These are phyloP conservation scores for Trichopus zeylanicus DNA, from an alignment of 116 monocot species.

Conservation along the genomic window DNA sequence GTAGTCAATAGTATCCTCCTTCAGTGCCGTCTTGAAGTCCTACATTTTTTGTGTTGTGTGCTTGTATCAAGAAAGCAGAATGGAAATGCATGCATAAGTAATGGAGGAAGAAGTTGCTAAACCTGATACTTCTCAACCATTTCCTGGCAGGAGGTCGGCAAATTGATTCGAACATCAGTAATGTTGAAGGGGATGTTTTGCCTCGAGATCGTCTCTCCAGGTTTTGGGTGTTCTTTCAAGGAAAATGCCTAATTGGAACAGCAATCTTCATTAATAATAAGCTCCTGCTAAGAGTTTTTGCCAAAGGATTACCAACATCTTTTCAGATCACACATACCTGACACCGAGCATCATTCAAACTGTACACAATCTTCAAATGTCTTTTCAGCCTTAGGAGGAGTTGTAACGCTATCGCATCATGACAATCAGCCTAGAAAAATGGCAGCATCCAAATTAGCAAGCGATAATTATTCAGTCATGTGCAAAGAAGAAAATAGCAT, in stretches of 20 bases:
- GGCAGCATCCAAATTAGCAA: background rate
- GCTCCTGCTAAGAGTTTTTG: background rate
- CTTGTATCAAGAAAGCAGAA: background rate
- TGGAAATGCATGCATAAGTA: too few relatives aligned
- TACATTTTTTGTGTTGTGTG: constrained; percentile 6
- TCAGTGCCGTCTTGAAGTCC: constrained; percentile 76
- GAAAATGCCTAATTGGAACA: constrained; percentile 68
- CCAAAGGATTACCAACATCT: background rate
- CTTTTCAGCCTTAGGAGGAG: constrained; percentile 91
- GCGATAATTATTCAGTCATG: background rate
- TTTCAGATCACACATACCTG: constrained; percentile 31
- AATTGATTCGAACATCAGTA: constrained; percentile 29
- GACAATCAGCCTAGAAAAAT: constrained; percentile 77
- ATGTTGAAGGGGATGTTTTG: constrained; percentile 82
- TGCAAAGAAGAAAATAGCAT: too few relatives aligned
- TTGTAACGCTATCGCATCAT: constrained; percentile 78
- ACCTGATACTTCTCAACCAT: constrained; percentile 86
- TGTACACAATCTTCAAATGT: constrained; percentile 76
- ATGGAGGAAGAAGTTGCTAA: too few relatives aligned
- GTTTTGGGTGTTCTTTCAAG: constrained; percentile 69
- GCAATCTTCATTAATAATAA: background rate
- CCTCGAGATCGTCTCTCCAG: constrained; percentile 66
- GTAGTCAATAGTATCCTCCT: constrained; percentile 81
- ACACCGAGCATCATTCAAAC: constrained; percentile 77
- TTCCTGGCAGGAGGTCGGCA: constrained; percentile 50